A percentile compares a stretch with the other conserved stretches of the same genome.
phyloP scores from a whole-genome alignment of 2,329 filamentous ascomycete species.

The Exophiala oligosperma region DNA sequence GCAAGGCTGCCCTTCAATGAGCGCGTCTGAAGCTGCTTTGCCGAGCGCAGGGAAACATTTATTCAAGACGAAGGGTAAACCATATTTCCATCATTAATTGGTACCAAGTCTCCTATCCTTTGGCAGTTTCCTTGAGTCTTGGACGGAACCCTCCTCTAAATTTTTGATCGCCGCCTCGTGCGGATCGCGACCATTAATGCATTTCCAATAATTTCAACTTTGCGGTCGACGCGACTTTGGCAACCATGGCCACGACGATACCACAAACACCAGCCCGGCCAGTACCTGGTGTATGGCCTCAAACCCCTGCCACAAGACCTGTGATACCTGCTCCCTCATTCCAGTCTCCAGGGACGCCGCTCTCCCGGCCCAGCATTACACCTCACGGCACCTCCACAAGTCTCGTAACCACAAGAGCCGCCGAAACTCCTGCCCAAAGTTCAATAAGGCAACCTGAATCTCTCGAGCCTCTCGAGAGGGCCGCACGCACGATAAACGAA shows the following conservation, averaged over 20 bases:
- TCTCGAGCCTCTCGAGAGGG: conserved; percentile 72
- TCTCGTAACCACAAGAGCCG: conserved; percentile 11
- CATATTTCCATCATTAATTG: neutral
- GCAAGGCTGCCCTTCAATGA: neutral
- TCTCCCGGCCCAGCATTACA: conserved; percentile 27
- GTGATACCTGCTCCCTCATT: conserved; percentile 40
- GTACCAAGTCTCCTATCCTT: neutral
- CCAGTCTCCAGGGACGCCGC: conserved; percentile 28
- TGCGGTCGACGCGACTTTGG: conserved; percentile 14
- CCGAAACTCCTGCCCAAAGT: conserved; percentile 12
- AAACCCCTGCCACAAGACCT: conserved; percentile 40
- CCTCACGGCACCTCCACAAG: conserved; percentile 9
- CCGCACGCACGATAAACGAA: conserved; percentile 78
- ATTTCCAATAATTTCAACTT: conserved; percentile 9
- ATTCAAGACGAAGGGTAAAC: neutral
- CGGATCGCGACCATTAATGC: conserved; percentile 9
- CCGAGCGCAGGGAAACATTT: conserved; percentile 1
- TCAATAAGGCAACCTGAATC: conserved; percentile 38
- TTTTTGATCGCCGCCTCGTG: neutral
- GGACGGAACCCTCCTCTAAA: neutral
- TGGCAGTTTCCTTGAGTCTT: neutral
- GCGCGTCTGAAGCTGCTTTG: neutral
- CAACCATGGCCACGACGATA: conserved; percentile 40
- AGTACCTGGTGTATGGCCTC: conserved; percentile 44
- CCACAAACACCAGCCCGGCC: conserved; percentile 42